Base-by-base conservation (phyloP, 345 rosid genomes). In the Pugionium cornutum region DNA sequence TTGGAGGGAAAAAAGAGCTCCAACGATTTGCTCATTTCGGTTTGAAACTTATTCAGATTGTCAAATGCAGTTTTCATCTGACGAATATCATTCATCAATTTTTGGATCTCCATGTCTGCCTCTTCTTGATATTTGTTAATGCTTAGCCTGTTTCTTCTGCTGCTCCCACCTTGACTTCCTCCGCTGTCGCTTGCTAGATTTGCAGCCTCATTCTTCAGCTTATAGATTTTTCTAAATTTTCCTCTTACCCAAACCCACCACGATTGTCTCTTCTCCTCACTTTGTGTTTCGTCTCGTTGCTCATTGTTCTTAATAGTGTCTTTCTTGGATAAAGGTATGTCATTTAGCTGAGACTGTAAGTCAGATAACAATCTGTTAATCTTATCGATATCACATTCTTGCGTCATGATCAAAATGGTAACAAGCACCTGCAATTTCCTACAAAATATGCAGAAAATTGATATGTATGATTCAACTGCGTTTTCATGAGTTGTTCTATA, bases 101-200 rank as follows among this genome's bases (percentile, higher is more conserved):
- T 64, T 53, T 2, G 6, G 9, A 57, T 34, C 25, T 29, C 64
- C 7, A 70, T 34, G 26, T 39, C 36, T 9, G 57, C 64, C 3
- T 28, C 42, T 1, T 0, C 40, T 40, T 40, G 2, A 9, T 46
- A 30, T 18, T 54, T 2, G 3, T 26, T 42, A 42, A 1, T 6
- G 68, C 6, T 37, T 37, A 1, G 30, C 34, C 7, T n/a, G 6
- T 6, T 9, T 30, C 28, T 30, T 36, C 10, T 37, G 42, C 42
- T 39, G 69, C 68, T 70, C 25, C 61, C 44, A 6, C 72, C 64
- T 47, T 67, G 64, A 30, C 62, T 69, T 28, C 58, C 64, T 53
- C 45, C 52, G 11, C 44, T 55, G 26, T 56, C 62, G 44, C 59
- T 64, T 46, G 8, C 63, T 18, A 46, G 39, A 44, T 18, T 55